These are phyloP conservation scores for Gypsophila paniculata DNA, from an alignment of 179 eudicot species.

Conservation along the genomic window DNA sequence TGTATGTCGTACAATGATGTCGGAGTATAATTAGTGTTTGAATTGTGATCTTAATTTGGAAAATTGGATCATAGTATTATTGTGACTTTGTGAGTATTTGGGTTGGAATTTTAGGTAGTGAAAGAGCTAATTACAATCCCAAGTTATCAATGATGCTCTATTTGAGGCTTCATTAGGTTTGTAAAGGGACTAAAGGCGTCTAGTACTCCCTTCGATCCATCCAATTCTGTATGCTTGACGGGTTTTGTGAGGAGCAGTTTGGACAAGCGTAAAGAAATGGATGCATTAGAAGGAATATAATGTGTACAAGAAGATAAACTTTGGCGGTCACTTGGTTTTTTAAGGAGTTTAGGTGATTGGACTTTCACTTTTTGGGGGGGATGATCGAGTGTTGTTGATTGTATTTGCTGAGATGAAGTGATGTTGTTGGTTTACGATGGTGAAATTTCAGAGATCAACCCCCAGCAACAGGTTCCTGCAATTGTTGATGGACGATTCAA, in stretches of 20 bases:
- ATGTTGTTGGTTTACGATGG: conserved; percentile 9
- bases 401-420: background rate
- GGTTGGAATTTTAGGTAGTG: background rate
- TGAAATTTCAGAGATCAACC: conserved; percentile 35
- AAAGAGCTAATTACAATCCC: background rate
- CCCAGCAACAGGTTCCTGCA: conserved; percentile 40
- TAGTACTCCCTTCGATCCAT: no score
- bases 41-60: no score
- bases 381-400: background rate
- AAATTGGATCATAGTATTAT: background rate
- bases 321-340: background rate
- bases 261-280: no score
- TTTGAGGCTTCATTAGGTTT: no score
- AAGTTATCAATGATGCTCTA: no score
- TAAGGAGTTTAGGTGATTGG: background rate
- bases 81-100: background rate
- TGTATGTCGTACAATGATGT: no score
- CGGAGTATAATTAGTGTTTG: no score
- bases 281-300: background rate
- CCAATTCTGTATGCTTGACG: no score
- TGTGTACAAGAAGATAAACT: background rate
- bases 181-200: no score
- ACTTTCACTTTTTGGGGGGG: background rate
- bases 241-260: no score
- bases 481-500: conserved; percentile 44